Base-by-base conservation (phyloP, 768 basidiomycete genomes). In the Obba rivulosa region DNA sequence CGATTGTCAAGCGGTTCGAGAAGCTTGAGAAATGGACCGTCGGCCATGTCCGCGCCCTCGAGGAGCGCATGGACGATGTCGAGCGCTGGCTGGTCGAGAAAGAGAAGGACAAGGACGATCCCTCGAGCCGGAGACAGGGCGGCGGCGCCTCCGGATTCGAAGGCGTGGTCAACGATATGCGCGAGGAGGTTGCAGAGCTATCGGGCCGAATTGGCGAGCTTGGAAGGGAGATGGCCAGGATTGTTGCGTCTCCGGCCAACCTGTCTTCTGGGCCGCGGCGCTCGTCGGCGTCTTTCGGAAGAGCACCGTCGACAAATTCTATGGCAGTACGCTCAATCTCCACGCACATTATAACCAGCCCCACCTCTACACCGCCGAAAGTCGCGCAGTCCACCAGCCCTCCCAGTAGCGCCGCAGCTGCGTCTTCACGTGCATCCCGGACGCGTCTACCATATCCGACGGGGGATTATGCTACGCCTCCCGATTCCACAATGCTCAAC, bases 21-120 rank as follows among this genome's bases (percentile, higher is more conserved):
- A 92, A 92, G 62, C 75, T 92, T 11, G 90, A 92, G 61, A 85
- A 85, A 53, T 92, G 90, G 90, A 85, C 89, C 0, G 87, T 92
- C 2, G 81, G 87, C 5, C 90, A 92, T 56, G 88, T 91, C 2
- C 81, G 90, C 46, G 90, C 90, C 1, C 68, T 92, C n/a, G 90
- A 92, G 56, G 90, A 92, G 17, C 78, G 90, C 25, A 92, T 92
- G 89, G 81, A 83, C 51, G 90, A 92, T 48, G 90, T 92, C n/a
- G 90, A 92, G 61, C 75, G 82, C 39, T 92, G 87, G 87, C 71
- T 92, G 8, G 89, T 92, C 4, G 88, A 90, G 52, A 89, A 85
- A 61, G 88, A 92, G 67, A 81, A 74, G 50, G 81, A 83, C 57
- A 81, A 77, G 50, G 48, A 50, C 8, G 46, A 52, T 8, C 47